phyloP scores from a whole-genome alignment of 2,329 filamentous ascomycete genomes.

The Fusarium mexicanum region DNA sequence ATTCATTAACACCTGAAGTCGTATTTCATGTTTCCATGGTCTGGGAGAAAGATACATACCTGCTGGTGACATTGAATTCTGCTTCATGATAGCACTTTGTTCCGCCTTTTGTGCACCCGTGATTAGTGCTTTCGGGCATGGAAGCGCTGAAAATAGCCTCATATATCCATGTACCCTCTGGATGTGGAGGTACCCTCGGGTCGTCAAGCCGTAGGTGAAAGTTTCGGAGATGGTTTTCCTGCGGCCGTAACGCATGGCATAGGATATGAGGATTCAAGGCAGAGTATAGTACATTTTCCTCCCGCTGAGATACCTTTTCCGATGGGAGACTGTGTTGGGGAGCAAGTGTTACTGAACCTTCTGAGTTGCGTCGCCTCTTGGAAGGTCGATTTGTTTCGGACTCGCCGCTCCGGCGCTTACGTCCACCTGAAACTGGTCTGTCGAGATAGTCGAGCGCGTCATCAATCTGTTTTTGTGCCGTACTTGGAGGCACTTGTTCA shows the following conservation, averaged over 20 bases:
- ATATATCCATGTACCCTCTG: too few species aligned
- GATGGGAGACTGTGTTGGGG: background rate
- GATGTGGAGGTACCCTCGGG: too few species aligned
- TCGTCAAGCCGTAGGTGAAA: too few species aligned
- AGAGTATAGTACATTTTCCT: background rate
- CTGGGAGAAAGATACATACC: rapidly evolving
- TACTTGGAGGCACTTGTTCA: rapidly evolving
- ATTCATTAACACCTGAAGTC: rapidly evolving
- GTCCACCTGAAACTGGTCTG: rapidly evolving
- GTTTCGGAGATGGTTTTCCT: rapidly evolving
- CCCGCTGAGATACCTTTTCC: background rate
- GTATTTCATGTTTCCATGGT: rapidly evolving
- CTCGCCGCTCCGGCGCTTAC: background rate
- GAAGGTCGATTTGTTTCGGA: rapidly evolving
- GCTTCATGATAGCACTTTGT: too few species aligned
- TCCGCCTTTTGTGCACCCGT: too few species aligned
- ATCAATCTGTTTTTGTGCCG: rapidly evolving
- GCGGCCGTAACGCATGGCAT: too few species aligned
- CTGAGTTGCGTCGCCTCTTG: background rate
- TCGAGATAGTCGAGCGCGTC: background rate
- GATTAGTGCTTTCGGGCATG: rapidly evolving
- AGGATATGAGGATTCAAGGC: too few species aligned
- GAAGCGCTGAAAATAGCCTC: too few species aligned
- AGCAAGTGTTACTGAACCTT: rapidly evolving
- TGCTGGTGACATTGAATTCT: too few species aligned